Percentiles rank a stretch among this genome's conserved stretches.
Evolutionary conservation across 768 basidiomycete genomes (phyloP).

Genomic region (Boletus tylopilopsis): DNA sequence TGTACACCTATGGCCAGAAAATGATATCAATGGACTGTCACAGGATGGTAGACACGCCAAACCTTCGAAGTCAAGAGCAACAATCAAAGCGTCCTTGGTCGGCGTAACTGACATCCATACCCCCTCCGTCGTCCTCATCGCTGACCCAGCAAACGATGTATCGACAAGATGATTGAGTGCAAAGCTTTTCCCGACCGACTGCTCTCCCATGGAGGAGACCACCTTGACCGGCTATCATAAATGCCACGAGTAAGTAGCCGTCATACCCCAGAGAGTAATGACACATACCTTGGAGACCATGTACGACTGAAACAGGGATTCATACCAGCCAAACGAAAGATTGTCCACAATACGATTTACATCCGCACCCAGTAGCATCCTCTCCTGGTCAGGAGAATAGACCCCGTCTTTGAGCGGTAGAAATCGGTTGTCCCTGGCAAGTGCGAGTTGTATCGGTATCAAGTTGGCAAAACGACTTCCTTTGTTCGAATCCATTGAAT

Average conservation of each 20-base stretch:
- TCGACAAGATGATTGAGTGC: conserved; percentile 58
- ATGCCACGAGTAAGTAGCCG: neutral
- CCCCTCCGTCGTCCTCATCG: conserved; percentile 63
- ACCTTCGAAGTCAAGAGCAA: conserved; percentile 67
- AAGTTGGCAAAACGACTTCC: too few species aligned
- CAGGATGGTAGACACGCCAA: neutral
- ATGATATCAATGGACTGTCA: neutral
- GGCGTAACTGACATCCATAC: conserved; percentile 69
- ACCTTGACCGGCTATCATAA: conserved; percentile 51
- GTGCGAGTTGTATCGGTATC: conserved; percentile 61
- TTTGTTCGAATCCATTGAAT: too few species aligned
- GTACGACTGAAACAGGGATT: conserved; percentile 60
- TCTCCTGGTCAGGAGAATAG: conserved; percentile 46
- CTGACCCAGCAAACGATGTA: conserved; percentile 62
- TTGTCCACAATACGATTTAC: conserved; percentile 53
- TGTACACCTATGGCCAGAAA: conserved; percentile 43
- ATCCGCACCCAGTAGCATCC: conserved; percentile 53
- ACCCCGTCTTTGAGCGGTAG: conserved; percentile 59
- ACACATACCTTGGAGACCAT: conserved; percentile 48
- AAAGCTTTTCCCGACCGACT: conserved; percentile 62
- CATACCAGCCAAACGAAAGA: conserved; percentile 62
- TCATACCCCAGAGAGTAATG: rapidly evolving
- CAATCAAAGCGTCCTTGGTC: conserved; percentile 48
- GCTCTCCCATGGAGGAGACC: conserved; percentile 67
- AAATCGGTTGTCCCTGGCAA: conserved; percentile 58